Evolutionary conservation across 768 basidiomycete genomes (phyloP), one percentile per base, ranked within the genome.

Genomic region (Suillus fuscotomentosus): DNA sequence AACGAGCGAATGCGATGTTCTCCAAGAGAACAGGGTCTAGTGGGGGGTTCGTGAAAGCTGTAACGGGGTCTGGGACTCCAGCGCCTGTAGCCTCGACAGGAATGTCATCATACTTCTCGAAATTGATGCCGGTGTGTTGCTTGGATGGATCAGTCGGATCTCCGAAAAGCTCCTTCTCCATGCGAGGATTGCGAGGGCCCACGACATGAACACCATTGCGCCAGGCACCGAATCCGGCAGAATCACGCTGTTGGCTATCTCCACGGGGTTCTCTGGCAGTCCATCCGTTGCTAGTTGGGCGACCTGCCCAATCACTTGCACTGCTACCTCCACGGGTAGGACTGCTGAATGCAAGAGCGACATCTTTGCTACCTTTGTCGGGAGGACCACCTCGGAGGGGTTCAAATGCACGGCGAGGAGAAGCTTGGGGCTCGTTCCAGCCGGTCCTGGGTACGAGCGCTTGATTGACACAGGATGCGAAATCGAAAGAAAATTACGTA

Each of bases 61-160:
- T 85, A 72, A 98, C 87, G 53, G 97, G 95, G 48, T 99, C 97
- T 66, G 97, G 97, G n/a, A 99, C 97, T 70, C 91, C 92, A 65
- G 89, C 88, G 70, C 97, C 97, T 57, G 97, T 99, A 42, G 96
- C 97, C 80, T 99, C 97, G 70, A 99, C 96, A 67, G 97, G 97
- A 74, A 99, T 99, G 76, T 99, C 97, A 78, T 97, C 97, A 72
- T 99, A 99, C 79, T 97, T 97, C 82, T 99, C 97, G 74, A 99
- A 99, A 82, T 99, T 99, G 81, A 99, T 98, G 67, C 97, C 97
- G 51, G 96, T 97, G 75, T 94, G 89, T 77, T 97, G 91, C 74
- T 92, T 93, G 65, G 87, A 88, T 27, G 90, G 86, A 76, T 98
- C 97, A 54, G 85, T 81, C 47, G 84, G 83, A 67, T 97, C 95